phyloP scores from a whole-genome alignment of 2,329 filamentous ascomycete genomes.

The Coniochaeta sp. region DNA sequence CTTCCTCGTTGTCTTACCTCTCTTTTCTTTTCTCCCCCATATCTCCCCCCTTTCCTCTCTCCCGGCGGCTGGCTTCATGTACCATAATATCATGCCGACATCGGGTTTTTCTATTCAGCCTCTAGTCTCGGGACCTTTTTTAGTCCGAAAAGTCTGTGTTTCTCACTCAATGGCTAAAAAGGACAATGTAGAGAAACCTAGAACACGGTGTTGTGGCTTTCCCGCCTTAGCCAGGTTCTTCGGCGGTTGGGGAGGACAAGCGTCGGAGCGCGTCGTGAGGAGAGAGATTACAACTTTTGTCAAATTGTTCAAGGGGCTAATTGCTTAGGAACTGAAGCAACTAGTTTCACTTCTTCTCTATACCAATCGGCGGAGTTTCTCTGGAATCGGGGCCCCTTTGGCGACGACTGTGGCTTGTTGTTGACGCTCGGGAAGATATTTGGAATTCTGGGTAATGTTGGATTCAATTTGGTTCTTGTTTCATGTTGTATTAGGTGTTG shows the following conservation, averaged over 20 bases:
- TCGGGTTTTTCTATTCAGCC: slow-evolving; percentile 1
- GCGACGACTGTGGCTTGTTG: neutral
- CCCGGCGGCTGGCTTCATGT: slow-evolving; percentile 4
- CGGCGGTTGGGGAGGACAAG: neutral
- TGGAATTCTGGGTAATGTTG: neutral
- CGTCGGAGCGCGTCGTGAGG: neutral
- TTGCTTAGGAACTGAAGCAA: slow-evolving; percentile 22
- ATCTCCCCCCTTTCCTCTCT: slow-evolving; percentile 5
- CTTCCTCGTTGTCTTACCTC: slow-evolving; percentile 5
- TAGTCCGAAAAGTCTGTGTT: slow-evolving; percentile 2
- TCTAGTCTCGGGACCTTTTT: neutral
- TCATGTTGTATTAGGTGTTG: neutral
- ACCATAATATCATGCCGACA: slow-evolving; percentile 2
- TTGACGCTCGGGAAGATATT: neutral
- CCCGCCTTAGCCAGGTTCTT: neutral
- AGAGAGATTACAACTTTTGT: neutral
- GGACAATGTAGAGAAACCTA: slow-evolving; percentile 5
- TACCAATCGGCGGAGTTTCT: neutral
- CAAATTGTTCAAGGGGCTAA: slow-evolving; percentile 18
- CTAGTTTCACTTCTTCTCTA: slow-evolving; percentile 9
- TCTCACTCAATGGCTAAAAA: slow-evolving; percentile 3
- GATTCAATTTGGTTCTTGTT: neutral
- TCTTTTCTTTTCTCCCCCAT: neutral
- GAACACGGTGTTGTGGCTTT: neutral
- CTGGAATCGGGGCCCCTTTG: neutral